These are phyloP conservation scores for Populus pruinosa DNA, from an alignment of 345 rosid species.

Conservation along the genomic window DNA sequence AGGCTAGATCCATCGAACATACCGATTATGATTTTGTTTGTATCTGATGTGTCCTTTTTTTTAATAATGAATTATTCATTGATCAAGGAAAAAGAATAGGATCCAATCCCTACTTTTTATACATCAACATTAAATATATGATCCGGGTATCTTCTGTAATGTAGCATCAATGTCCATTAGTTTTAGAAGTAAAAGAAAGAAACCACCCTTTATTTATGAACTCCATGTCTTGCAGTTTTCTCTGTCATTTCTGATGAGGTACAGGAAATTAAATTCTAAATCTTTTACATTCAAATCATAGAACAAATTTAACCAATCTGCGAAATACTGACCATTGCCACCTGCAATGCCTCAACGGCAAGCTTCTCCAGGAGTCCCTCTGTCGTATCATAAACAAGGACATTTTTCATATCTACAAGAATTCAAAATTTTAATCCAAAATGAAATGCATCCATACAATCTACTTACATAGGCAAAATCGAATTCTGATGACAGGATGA, in stretches of 20 bases:
- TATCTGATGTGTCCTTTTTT: not conserved
- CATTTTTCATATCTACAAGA: constrained; percentile 47
- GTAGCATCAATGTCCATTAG: no score
- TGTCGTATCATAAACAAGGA: constrained; percentile 51
- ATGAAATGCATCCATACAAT: not conserved
- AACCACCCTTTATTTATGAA: no score
- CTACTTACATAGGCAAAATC: not conserved
- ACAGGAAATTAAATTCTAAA: no score
- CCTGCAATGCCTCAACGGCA: constrained; percentile 67
- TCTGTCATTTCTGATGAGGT: not conserved
- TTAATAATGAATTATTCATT: not conserved
- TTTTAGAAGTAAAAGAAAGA: no score
- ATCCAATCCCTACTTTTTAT: no score
- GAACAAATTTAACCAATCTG: no score
- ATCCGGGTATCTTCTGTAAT: no score
- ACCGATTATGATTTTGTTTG: not conserved
- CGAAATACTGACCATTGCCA: constrained; percentile 57
- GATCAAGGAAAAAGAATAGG: not conserved
- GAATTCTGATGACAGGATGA: not conserved
- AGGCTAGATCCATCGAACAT: not conserved
- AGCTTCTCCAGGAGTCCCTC: constrained; percentile 71
- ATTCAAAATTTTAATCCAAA: not conserved
- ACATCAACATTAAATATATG: no score
- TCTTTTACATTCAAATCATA: not conserved
- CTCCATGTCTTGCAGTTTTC: not conserved